Conservation (phyloP, 2,329 filamentous ascomycete species). For the Trichoderma hamatum region DNA sequence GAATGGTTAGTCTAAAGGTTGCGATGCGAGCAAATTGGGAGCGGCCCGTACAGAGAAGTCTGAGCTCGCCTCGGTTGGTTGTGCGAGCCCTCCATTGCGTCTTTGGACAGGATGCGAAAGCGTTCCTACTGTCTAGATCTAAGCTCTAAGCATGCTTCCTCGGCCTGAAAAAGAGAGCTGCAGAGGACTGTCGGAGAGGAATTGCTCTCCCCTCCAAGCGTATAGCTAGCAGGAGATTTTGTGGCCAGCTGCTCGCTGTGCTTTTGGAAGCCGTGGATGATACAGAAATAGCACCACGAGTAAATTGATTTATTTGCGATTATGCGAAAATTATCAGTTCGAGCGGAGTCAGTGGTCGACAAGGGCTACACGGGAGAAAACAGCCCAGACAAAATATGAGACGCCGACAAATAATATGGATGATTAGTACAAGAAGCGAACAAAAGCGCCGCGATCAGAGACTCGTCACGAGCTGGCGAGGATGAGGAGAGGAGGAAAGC, state of each 20-base stretch:
- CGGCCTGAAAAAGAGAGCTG: not conserved
- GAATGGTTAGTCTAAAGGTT: constrained; percentile 7
- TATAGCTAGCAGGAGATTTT: not conserved
- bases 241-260: not conserved
- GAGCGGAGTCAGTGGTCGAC: constrained; percentile 20
- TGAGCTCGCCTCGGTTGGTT: constrained; percentile 23
- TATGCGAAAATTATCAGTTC: constrained; percentile 16
- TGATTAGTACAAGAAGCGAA: not conserved
- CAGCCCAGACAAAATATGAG: not conserved
- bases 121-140: not conserved
- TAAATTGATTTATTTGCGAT: not conserved
- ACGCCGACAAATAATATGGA: constrained; percentile 1
- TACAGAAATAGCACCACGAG: not conserved
- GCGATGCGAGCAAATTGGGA: not conserved
- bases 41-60: constrained; percentile 20
- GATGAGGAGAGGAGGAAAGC: constrained; percentile 16
- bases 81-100: constrained; percentile 28
- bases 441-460: constrained; percentile 1
- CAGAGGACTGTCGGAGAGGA: not conserved
- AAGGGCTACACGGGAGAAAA: not conserved
- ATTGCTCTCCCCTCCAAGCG: not conserved
- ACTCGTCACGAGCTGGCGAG: constrained; percentile 6
- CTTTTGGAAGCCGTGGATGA: not conserved
- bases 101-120: constrained; percentile 23
- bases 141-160: constrained; percentile 26